Conservation (phyloP, 441 rosid species). For the Brassica balearica region DNA sequence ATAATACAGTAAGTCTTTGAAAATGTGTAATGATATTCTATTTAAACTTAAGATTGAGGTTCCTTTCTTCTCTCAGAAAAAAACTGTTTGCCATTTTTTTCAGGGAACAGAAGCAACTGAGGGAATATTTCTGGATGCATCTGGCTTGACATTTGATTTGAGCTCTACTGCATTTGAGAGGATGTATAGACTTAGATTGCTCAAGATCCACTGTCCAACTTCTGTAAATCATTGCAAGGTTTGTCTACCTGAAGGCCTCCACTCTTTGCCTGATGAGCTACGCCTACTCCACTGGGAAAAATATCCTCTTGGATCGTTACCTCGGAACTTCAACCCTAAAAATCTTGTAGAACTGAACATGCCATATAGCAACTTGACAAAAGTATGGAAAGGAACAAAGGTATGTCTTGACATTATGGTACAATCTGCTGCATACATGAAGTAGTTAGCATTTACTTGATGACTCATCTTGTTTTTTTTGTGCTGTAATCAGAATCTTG, state of each 20-base stretch:
- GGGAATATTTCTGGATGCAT: conserved; percentile 36
- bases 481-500: conserved; percentile 34
- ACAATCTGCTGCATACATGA: not conserved
- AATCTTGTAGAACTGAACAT: conserved; percentile 40
- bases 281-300: conserved; percentile 43
- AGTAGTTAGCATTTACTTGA: not conserved
- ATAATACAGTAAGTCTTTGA: conserved; percentile 30
- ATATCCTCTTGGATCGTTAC: conserved; percentile 41
- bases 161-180: conserved; percentile 32
- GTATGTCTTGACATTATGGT: conserved; percentile 24
- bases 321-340: conserved; percentile 32
- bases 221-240: not conserved
- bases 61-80: not conserved
- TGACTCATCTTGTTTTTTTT: not conserved
- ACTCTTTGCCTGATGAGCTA: conserved; percentile 40
- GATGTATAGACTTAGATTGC: conserved; percentile 44
- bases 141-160: not conserved
- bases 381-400: conserved; percentile 42
- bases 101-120: conserved; percentile 39
- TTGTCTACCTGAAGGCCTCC: not conserved
- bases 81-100: conserved; percentile 1
- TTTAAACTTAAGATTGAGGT: not conserved
- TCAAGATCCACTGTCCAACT: conserved; percentile 14
- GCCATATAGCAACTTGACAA: conserved; percentile 36
- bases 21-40: not conserved